These are phyloP conservation scores for Melaleuca quinquenervia DNA, from an alignment of 345 rosid species.

Conservation along the genomic window DNA sequence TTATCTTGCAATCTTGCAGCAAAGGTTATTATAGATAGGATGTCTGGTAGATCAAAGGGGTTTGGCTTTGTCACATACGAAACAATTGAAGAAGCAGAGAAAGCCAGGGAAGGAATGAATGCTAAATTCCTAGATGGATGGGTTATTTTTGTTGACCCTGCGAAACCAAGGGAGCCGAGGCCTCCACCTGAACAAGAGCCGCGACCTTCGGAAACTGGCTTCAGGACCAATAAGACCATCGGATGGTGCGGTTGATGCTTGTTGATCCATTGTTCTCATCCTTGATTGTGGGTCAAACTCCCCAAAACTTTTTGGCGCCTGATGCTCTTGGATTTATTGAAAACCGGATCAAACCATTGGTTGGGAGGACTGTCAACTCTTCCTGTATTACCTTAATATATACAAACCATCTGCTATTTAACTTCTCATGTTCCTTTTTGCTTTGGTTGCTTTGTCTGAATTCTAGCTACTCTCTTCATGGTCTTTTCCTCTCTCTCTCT, in stretches of 20 bases:
- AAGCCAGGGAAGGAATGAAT: constrained; percentile 78
- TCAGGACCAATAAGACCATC: constrained; percentile 61
- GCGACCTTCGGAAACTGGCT: constrained; percentile 39
- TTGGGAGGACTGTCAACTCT: background rate
- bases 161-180: constrained; percentile 57
- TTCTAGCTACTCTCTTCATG: background rate
- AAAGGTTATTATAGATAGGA: constrained; percentile 54
- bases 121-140: constrained; percentile 89
- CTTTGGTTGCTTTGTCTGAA: background rate
- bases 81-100: constrained; percentile 77
- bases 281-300: background rate
- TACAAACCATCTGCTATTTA: background rate
- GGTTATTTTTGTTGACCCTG: constrained; percentile 94
- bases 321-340: background rate
- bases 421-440: background rate
- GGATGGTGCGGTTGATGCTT: constrained; percentile 64
- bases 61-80: constrained; percentile 66
- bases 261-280: too few relatives aligned
- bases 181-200: constrained; percentile 23
- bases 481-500: background rate
- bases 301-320: background rate
- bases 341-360: background rate
- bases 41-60: constrained; percentile 69
- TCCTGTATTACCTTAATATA: background rate
- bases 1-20: constrained; percentile 25